A percentile compares a stretch with the other conserved stretches of the same genome.
These are phyloP conservation scores for Pseudogymnoascus sp. DNA, from an alignment of 2,329 filamentous ascomycete genomes.

Conservation along the genomic window DNA sequence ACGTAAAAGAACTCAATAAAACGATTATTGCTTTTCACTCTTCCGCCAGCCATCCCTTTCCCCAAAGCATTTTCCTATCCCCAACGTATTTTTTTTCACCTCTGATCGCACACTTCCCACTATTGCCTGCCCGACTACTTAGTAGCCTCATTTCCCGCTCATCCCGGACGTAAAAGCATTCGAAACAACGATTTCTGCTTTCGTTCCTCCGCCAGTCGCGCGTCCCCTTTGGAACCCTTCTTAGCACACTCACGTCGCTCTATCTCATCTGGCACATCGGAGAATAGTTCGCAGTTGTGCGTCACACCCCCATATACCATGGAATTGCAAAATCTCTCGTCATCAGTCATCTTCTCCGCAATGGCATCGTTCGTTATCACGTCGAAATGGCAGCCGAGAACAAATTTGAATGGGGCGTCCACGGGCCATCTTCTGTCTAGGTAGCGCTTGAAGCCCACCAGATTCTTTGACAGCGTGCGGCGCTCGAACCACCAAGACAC, in stretches of 20 bases:
- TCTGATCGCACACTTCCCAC: not conserved
- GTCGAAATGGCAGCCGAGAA: constrained; percentile 1
- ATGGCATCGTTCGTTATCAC: not conserved
- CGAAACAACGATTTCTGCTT: not conserved
- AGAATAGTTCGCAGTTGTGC: not conserved
- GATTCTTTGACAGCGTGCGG: not conserved
- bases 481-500: constrained; percentile 5
- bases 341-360: not conserved
- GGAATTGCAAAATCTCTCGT: not conserved
- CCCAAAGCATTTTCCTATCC: not conserved
- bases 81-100: not conserved
- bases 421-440: not conserved
- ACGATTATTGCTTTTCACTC: not conserved
- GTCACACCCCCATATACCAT: not conserved
- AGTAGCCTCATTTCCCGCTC: not conserved
- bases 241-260: not conserved
- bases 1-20: not conserved
- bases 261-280: not conserved
- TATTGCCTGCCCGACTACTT: not conserved
- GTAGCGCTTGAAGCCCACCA: constrained; percentile 4
- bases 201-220: not conserved
- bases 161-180: constrained; percentile 1
- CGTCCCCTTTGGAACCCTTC: not conserved
- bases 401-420: not conserved
- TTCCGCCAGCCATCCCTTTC: not conserved